Conservation (phyloP, 192 early-diverging fungal genomes). For the Coemansia sp. region DNA sequence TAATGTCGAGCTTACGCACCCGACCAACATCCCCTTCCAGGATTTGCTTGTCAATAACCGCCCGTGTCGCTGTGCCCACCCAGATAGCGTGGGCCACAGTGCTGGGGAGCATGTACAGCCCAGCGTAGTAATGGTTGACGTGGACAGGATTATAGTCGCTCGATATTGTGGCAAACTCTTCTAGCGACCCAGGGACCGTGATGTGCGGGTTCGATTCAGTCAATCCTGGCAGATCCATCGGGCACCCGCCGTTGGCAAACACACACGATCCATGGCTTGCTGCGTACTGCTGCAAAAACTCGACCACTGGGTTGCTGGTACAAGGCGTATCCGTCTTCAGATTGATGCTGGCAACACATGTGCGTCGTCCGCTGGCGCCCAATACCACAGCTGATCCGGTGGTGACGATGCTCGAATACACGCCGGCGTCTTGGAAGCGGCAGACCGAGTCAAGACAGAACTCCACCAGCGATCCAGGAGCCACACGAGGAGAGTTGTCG, state of each 20-base stretch:
- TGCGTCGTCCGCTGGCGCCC: slow-evolving; percentile 55
- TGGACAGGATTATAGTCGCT: slow-evolving; percentile 92
- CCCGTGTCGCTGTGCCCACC: slow-evolving; percentile 84
- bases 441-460: slow-evolving; percentile 79
- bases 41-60: slow-evolving; percentile 86
- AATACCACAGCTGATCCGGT: slow-evolving; percentile 62
- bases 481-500: slow-evolving; percentile 26
- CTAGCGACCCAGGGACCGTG: slow-evolving; percentile 70
- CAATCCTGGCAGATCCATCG: background rate
- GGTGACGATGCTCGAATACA: slow-evolving; percentile 70
- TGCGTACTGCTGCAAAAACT: slow-evolving; percentile 75
- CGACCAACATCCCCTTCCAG: slow-evolving; percentile 82
- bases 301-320: slow-evolving; percentile 74
- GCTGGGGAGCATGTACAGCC: slow-evolving; percentile 76
- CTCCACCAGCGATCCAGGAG: slow-evolving; percentile 61
- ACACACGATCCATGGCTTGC: slow-evolving; percentile 65
- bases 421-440: slow-evolving; percentile 56
- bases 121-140: slow-evolving; percentile 88
- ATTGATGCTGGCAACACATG: slow-evolving; percentile 76
- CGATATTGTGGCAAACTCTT: slow-evolving; percentile 74
- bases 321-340: slow-evolving; percentile 62
- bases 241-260: slow-evolving; percentile 71
- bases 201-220: background rate
- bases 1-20: slow-evolving; percentile 72
- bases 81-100: slow-evolving; percentile 95